Evolutionary conservation across 768 basidiomycete species (phyloP).

Genomic region (Rhodotorula babjevae): DNA sequence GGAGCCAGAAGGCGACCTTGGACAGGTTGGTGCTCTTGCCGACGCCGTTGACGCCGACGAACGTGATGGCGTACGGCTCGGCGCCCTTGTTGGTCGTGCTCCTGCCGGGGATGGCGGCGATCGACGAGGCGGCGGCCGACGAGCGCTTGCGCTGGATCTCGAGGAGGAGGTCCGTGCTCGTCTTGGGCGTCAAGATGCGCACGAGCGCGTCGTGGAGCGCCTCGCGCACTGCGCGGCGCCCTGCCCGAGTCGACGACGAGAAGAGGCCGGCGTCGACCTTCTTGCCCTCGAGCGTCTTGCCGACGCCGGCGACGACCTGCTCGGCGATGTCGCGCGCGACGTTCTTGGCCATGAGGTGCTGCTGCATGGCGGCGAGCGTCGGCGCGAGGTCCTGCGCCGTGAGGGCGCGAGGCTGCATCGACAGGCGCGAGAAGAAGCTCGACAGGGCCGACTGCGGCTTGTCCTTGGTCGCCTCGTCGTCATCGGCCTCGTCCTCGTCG

Average conservation of each 20-base stretch:
- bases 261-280: constrained; percentile 56
- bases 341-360: constrained; percentile 97
- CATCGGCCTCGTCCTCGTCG: constrained; percentile 25
- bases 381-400: constrained; percentile 78
- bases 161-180: constrained; percentile 89
- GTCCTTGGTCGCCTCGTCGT: background rate
- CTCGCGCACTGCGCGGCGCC: constrained; percentile 54
- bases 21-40: constrained; percentile 97
- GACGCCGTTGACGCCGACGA: constrained; percentile 97
- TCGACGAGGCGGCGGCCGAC: constrained; percentile 54
- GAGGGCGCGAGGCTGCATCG: constrained; percentile 50
- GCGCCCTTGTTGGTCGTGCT: constrained; percentile 41
- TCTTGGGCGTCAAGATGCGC: constrained; percentile 89
- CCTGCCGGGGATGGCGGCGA: constrained; percentile 28
- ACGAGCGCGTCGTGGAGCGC: constrained; percentile 84
- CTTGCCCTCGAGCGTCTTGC: constrained; percentile 79
- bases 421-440: constrained; percentile 37
- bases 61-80: constrained; percentile 84
- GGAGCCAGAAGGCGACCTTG: constrained; percentile 98
- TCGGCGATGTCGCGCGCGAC: constrained; percentile 93
- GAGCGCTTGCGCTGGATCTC: constrained; percentile 82
- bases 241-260: constrained; percentile 51
- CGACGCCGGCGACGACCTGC: constrained; percentile 91
- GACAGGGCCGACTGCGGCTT: constrained; percentile 11
- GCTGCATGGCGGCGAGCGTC: constrained; percentile 88